A percentile compares a stretch with the other conserved stretches of the same genome.
Conservation (phyloP, 495 filamentous ascomycete genomes). For the Trypethelium eluteriae region DNA sequence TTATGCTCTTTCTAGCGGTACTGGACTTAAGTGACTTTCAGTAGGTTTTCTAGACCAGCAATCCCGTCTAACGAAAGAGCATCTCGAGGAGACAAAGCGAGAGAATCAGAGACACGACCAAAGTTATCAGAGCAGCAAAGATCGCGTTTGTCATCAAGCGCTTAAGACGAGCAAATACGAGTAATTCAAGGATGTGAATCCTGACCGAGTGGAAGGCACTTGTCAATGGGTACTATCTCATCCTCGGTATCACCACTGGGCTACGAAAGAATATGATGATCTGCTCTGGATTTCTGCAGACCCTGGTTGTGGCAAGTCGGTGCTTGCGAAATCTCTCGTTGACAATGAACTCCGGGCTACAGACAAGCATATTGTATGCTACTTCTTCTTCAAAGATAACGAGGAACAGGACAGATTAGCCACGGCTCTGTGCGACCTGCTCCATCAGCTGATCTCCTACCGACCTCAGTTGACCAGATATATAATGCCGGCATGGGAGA, state of each 20-base stretch:
- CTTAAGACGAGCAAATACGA: conserved; percentile 31
- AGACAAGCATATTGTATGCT: conserved; percentile 1
- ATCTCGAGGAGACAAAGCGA: conserved; percentile 13
- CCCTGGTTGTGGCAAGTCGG: conserved; percentile 5
- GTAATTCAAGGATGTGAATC: conserved; percentile 32
- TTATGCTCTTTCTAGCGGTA: conserved; percentile 6
- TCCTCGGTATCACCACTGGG: conserved; percentile 22
- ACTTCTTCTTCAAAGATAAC: conserved; percentile 36
- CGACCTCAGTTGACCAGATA: background rate
- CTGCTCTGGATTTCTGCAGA: conserved; percentile 5
- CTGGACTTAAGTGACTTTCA: background rate
- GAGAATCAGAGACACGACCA: conserved; percentile 11
- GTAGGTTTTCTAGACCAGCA: conserved; percentile 3
- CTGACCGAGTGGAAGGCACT: conserved; percentile 20
- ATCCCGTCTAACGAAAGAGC: conserved; percentile 14
- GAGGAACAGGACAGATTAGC: conserved; percentile 33
- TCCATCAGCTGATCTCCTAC: conserved; percentile 39
- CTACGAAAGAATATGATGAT: conserved; percentile 3
- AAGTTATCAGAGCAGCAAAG: conserved; percentile 24
- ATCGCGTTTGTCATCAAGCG: conserved; percentile 27
- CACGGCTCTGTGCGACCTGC: conserved; percentile 35
- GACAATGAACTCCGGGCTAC: conserved; percentile 5
- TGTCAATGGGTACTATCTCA: conserved; percentile 29
- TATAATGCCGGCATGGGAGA: conserved; percentile 3
- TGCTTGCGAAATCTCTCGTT: conserved; percentile 10